Percentiles rank a stretch among this genome's conserved stretches.
Conservation (phyloP, 2,329 filamentous ascomycete genomes). For the Pseudogymnoascus sp. region DNA sequence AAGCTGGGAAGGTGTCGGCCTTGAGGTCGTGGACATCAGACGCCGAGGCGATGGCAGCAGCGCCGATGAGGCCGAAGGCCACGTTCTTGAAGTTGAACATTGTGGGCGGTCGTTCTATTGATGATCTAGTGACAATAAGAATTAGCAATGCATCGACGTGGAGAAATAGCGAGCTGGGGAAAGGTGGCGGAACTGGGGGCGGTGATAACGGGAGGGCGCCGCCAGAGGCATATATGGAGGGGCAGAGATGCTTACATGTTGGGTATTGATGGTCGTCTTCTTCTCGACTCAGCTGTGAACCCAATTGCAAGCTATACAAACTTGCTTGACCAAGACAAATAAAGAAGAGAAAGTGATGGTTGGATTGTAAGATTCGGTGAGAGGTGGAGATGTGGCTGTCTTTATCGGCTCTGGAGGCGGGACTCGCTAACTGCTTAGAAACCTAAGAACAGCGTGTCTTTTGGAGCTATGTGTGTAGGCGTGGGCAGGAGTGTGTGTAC, state of each 20-base stretch:
- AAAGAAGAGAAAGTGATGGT: slow-evolving; percentile 1
- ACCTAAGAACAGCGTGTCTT: slow-evolving; percentile 10
- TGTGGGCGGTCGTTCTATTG: slow-evolving; percentile 9
- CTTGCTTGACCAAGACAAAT: slow-evolving; percentile 7
- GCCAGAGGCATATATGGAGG: not conserved
- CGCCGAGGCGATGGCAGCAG: slow-evolving; percentile 49
- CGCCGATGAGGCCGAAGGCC: slow-evolving; percentile 23
- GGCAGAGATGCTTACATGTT: not conserved
- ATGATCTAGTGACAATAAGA: not conserved
- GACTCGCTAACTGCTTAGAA: slow-evolving; percentile 5
- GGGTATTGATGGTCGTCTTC: not conserved
- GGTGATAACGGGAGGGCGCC: not conserved
- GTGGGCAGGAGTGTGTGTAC: not conserved
- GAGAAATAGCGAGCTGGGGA: not conserved
- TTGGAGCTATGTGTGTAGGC: not conserved
- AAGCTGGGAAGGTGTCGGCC: slow-evolving; percentile 77
- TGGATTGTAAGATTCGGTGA: not conserved
- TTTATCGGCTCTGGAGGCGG: not conserved
- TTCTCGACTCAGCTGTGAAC: slow-evolving; percentile 2
- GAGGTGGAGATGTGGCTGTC: slow-evolving; percentile 1
- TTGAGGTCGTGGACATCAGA: slow-evolving; percentile 83
- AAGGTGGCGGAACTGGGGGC: slow-evolving; percentile 3
- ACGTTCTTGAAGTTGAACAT: slow-evolving; percentile 27
- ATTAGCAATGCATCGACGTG: not conserved
- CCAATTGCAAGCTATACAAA: slow-evolving; percentile 7